phyloP scores from a whole-genome alignment of 352 stramenopile genomes.

The Phytophthora syringae region DNA sequence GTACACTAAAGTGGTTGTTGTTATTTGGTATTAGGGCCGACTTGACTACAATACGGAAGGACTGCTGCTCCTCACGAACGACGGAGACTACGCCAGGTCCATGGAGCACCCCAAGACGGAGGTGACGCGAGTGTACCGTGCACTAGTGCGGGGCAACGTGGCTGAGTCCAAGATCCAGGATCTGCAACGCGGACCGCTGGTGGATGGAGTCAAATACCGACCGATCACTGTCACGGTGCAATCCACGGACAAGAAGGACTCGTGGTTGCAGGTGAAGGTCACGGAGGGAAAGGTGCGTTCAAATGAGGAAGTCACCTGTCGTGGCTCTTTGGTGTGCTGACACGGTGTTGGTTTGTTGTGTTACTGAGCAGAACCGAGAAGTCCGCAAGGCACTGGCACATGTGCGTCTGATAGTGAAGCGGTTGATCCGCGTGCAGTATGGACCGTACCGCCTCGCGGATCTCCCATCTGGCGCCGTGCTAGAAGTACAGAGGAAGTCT shows the following conservation, averaged over 20 bases:
- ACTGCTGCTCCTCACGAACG: conserved; percentile 92
- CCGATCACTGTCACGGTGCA: conserved; percentile 75
- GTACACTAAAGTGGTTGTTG: neutral
- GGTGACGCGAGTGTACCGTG: conserved; percentile 83
- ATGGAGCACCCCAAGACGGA: conserved; percentile 89
- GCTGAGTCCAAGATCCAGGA: conserved; percentile 84
- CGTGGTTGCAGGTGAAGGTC: conserved; percentile 89
- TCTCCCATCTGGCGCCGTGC: conserved; percentile 71
- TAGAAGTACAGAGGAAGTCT: conserved; percentile 77
- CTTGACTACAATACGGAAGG: conserved; percentile 95
- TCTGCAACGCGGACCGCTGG: conserved; percentile 72
- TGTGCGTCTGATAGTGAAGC: conserved; percentile 88
- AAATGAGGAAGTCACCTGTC: neutral
- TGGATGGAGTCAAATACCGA: conserved; percentile 88
- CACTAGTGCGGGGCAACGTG: conserved; percentile 82
- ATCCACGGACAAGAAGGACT: conserved; percentile 88
- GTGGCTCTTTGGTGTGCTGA: neutral
- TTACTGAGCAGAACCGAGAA: conserved; percentile 81
- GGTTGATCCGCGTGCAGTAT: conserved; percentile 90
- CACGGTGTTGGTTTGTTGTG: neutral
- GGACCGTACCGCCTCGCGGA: conserved; percentile 89
- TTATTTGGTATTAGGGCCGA: conserved; percentile 57
- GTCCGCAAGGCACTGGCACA: conserved; percentile 89
- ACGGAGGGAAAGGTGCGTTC: conserved; percentile 82
- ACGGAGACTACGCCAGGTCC: conserved; percentile 89